Base-by-base conservation (phyloP, 352 stramenopile species). In the Phytophthora ohioensis region DNA sequence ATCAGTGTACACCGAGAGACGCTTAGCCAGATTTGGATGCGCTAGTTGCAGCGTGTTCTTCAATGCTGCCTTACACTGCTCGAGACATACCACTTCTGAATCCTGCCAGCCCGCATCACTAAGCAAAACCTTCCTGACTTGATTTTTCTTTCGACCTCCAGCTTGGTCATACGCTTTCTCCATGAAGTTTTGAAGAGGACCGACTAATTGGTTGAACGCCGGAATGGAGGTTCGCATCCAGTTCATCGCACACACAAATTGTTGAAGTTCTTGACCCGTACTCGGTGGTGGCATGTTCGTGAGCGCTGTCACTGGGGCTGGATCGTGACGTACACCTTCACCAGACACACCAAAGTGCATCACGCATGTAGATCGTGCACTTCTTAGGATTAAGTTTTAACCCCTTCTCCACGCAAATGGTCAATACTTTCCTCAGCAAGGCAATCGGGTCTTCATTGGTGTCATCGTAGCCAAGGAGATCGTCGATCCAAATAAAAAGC, bases 401-500 rank as follows among this genome's bases (percentile, higher is more conserved):
- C 3, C 32, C 53, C 13, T 58, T 63, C 17, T 62, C 61, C 17
- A 3, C 21, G 13, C 61, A 62, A 57, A 57, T 47, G 8, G 38
- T 57, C 12, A 57, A 36, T 7, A 69, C 62, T 27, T 51, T 61
- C 21, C 15, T 38, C 1, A 69, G 52, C 3, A 63, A 11, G 1
- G 2, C 21, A 9, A 69, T 32, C 15, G 63, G 38, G n/a, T 7
- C 35, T 31, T 52, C 34, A 27, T 56, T 43, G 30, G 12, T 63
- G 11, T 42, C 36, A 0, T 32, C 36, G 27, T 63, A 63, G 0
- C 62, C 62, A 3, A 69, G 15, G 2, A 63, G 12, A 30, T 69
- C 61, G 30, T 56, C 51, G 52, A 69, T 63, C 53, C 62, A 69
- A 46, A 69, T 69, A 2, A 69, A 5, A 17, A 63, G 13, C 9